Evolutionary conservation across 768 basidiomycete species (phyloP).

Genomic region (Auriculariales sp.): DNA sequence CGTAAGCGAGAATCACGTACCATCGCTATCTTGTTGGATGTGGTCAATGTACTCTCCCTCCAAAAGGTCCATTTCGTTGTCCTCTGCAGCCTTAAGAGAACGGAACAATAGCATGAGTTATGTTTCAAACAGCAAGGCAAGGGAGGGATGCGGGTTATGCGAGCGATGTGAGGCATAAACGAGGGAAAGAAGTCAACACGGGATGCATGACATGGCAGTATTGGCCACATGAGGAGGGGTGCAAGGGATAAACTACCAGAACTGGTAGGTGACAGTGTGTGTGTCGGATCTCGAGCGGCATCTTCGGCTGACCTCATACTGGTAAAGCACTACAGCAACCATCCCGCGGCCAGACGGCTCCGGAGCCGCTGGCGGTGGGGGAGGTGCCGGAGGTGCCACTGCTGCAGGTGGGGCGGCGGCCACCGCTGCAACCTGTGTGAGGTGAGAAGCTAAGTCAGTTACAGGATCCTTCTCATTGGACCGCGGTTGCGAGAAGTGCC

Average conservation of each 20-base stretch:
- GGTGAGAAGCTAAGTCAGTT: constrained; percentile 14
- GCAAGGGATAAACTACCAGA: not conserved
- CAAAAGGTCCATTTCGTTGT: constrained; percentile 67
- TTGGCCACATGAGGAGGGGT: not conserved
- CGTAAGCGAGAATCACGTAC: constrained; percentile 10
- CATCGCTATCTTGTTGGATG: constrained; percentile 74
- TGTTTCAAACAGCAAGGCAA: not conserved
- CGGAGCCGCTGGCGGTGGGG: constrained; percentile 14
- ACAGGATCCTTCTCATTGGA: not conserved
- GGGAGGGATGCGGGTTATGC: not conserved
- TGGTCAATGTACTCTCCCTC: constrained; percentile 76
- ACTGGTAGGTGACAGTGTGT: not conserved
- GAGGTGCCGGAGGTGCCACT: constrained; percentile 12
- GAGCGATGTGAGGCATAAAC: no score
- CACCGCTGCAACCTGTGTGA: constrained; percentile 16
- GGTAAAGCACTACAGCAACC: constrained; percentile 65
- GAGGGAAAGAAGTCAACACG: no score
- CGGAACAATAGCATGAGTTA: not conserved
- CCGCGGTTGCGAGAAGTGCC: constrained; percentile 4
- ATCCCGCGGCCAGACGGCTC: constrained; percentile 27
- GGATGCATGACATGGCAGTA: no score
- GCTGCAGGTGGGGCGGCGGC: constrained; percentile 13
- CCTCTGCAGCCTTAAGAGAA: constrained; percentile 50
- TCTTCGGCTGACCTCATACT: constrained; percentile 46
- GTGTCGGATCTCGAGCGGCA: no score